Evolutionary conservation across 305 asterid species (phyloP).

Genomic region (Fraxinus albicans): DNA sequence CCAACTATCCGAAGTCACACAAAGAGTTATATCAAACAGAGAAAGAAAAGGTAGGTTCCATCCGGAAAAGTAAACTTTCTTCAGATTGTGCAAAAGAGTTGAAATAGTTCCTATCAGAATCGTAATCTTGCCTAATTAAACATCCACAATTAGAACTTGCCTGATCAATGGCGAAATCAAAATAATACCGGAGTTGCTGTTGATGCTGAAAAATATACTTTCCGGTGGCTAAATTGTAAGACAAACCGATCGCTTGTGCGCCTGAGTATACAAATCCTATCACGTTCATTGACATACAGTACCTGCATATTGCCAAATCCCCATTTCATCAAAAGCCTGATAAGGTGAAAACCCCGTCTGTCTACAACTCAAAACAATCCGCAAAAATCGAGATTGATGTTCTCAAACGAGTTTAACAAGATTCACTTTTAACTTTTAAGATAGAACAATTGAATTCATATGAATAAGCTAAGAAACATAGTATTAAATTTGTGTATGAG

Average conservation of each 20-base stretch:
- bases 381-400: background rate
- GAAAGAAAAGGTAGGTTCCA: slow-evolving; percentile 1
- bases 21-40: background rate
- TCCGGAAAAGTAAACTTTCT: background rate
- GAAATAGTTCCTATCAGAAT: background rate
- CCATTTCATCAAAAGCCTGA: background rate
- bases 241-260: slow-evolving; percentile 62
- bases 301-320: slow-evolving; percentile 47
- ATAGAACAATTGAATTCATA: background rate
- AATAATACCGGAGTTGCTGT: slow-evolving; percentile 44
- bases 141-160: slow-evolving; percentile 34
- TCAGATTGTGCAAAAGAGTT: background rate
- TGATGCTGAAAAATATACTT: slow-evolving; percentile 38
- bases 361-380: background rate
- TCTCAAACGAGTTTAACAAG: background rate
- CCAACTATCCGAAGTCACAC: background rate
- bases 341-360: background rate
- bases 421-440: background rate
- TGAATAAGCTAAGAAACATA: background rate
- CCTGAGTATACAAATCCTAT: slow-evolving; percentile 71
- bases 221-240: slow-evolving; percentile 51
- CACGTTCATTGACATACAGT: slow-evolving; percentile 66
- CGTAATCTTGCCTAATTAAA: background rate
- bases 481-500: background rate
- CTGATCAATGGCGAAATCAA: slow-evolving; percentile 87